These are phyloP conservation scores for Globisporangium radiosum DNA, from an alignment of 352 stramenopile genomes.

Conservation along the genomic window DNA sequence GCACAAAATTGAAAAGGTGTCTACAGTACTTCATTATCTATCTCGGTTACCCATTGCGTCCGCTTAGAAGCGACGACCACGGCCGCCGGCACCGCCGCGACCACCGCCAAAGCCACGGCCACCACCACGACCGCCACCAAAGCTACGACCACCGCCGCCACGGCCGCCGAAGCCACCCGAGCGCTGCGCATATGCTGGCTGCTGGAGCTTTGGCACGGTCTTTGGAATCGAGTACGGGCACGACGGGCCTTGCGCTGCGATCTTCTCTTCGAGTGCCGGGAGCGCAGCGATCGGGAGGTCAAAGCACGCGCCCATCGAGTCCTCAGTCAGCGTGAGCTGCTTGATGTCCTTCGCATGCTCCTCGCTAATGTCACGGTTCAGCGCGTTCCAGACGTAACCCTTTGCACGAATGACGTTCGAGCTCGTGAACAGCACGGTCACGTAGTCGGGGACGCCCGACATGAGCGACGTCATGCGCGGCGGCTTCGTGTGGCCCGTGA, in stretches of 20 bases:
- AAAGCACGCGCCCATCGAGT: conserved; percentile 88
- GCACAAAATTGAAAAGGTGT: background rate
- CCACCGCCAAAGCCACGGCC: conserved; percentile 25
- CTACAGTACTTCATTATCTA: conserved; percentile 1
- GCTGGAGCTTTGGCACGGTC: conserved; percentile 71
- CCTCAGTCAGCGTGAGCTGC: conserved; percentile 86
- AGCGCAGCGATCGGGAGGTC: conserved; percentile 76
- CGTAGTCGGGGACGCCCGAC: conserved; percentile 86
- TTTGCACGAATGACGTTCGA: conserved; percentile 81
- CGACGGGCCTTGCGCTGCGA: conserved; percentile 51
- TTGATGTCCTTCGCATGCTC: conserved; percentile 78
- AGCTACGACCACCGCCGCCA: conserved; percentile 28
- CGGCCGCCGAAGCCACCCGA: conserved; percentile 28
- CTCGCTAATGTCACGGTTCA: conserved; percentile 82
- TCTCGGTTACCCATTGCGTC: background rate
- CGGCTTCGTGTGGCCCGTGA: conserved; percentile 87
- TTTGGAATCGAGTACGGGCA: conserved; percentile 79
- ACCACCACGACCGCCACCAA: conserved; percentile 24
- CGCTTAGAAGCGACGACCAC: conserved; percentile 3
- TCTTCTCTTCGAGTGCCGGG: conserved; percentile 59
- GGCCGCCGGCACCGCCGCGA: background rate
- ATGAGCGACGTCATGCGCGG: conserved; percentile 80
- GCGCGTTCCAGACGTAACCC: conserved; percentile 90
- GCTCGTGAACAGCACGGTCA: conserved; percentile 83
- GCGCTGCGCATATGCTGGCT: conserved; percentile 44